Conservation (phyloP, 148 eudicot species). For the Vaccinium darrowii region DNA sequence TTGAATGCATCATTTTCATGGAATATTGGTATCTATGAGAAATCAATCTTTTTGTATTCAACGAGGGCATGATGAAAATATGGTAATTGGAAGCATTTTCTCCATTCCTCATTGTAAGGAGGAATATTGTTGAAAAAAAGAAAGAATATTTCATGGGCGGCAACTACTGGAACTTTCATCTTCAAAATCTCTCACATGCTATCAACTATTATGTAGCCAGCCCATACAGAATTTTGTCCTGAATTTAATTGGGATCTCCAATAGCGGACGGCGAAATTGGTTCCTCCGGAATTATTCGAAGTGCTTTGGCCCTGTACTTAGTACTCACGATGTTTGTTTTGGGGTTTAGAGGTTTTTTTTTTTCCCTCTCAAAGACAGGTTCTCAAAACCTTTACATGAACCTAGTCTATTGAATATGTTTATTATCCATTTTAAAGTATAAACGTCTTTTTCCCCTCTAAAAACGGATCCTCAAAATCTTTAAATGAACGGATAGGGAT, state of each 20-base stretch:
- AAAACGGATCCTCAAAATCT: neutral
- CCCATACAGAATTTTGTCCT: neutral
- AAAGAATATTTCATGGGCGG: neutral
- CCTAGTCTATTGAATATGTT: too few species aligned
- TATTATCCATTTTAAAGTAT: too few species aligned
- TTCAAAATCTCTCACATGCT: neutral
- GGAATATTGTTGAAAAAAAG: neutral
- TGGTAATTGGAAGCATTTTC: slow-evolving; percentile 3
- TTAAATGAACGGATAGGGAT: neutral
- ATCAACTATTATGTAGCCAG: neutral
- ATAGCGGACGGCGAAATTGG: neutral
- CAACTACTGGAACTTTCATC: neutral
- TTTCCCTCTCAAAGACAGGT: too few species aligned
- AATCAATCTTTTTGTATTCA: slow-evolving; percentile 14
- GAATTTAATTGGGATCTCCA: neutral
- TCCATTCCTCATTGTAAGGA: neutral
- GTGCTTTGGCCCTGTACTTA: neutral
- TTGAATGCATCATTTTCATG: neutral
- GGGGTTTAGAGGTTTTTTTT: too few species aligned
- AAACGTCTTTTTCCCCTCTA: too few species aligned
- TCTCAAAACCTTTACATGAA: too few species aligned
- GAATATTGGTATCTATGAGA: slow-evolving; percentile 13
- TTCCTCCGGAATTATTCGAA: neutral
- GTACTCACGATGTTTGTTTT: too few species aligned
- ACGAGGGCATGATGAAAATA: slow-evolving; percentile 11